Conservation (phyloP, 306 rosid genomes). For the Coriaria nepalensis region DNA sequence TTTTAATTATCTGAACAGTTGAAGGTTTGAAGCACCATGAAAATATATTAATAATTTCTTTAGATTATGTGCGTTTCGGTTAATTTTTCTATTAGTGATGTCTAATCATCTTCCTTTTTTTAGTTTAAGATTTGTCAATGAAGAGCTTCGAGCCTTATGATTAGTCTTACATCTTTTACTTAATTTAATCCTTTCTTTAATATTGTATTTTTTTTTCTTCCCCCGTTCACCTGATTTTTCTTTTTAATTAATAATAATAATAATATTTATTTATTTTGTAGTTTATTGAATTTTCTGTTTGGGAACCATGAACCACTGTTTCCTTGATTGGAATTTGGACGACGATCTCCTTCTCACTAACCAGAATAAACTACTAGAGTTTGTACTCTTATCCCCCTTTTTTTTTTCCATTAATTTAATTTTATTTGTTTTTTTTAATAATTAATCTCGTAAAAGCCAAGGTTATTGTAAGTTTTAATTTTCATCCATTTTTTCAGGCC, state of each 20-base stretch:
- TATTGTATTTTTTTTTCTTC: neutral
- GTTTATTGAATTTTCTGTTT: conserved; percentile 9
- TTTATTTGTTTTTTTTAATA: conserved; percentile 7
- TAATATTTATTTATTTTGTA: conserved; percentile 14
- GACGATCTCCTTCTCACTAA: conserved; percentile 26
- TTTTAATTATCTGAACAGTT: neutral
- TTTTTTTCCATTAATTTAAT: neutral
- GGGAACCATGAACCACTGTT: conserved; percentile 37
- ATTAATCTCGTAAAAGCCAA: neutral
- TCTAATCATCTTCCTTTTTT: too few relatives aligned
- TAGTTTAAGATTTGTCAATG: too few relatives aligned
- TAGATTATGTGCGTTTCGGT: too few relatives aligned
- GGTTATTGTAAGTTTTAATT: too few relatives aligned
- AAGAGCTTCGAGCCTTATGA: too few relatives aligned
- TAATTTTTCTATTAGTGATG: too few relatives aligned
- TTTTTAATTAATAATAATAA: conserved; percentile 8
- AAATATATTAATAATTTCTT: too few relatives aligned
- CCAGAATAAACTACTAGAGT: conserved; percentile 55
- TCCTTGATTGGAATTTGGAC: conserved; percentile 57
- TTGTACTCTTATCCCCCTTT: conserved; percentile 21
- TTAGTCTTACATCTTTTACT: too few relatives aligned
- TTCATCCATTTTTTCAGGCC: conserved; percentile 31
- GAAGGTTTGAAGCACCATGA: too few relatives aligned
- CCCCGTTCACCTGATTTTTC: conserved; percentile 5
- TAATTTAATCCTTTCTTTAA: too few relatives aligned